Percentiles rank a stretch among this genome's conserved stretches.
These are phyloP conservation scores for Acanthamoeba lenticulata DNA, from an alignment of 208 protist species.

Conservation along the genomic window DNA sequence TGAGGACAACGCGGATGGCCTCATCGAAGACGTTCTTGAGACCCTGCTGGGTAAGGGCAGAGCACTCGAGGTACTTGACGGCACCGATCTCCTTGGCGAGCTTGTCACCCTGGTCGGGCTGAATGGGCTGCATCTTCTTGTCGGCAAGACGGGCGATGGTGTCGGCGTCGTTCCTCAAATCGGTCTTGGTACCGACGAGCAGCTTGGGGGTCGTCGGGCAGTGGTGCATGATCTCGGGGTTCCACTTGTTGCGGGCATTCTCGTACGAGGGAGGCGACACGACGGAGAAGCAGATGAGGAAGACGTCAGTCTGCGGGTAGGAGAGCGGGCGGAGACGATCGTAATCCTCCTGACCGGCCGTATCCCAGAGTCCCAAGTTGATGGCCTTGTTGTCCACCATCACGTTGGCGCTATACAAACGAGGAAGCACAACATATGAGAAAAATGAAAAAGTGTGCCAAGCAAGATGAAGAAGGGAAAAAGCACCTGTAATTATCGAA, in stretches of 20 bases:
- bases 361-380: conserved; percentile 85
- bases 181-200: conserved; percentile 93
- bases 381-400: conserved; percentile 85
- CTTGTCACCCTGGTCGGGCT: conserved; percentile 77
- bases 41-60: conserved; percentile 90
- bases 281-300: conserved; percentile 89
- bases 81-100: conserved; percentile 88
- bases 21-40: conserved; percentile 90
- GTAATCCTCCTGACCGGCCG: conserved; percentile 80
- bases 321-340: conserved; percentile 84
- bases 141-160: conserved; percentile 78
- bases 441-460: too few species aligned
- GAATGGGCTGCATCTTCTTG: conserved; percentile 80
- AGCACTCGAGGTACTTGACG: conserved; percentile 92
- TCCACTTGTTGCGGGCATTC: conserved; percentile 86
- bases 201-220: conserved; percentile 87
- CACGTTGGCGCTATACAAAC: conserved; percentile 79
- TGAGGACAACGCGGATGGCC: conserved; percentile 81
- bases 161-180: conserved; percentile 87
- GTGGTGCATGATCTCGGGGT: conserved; percentile 88
- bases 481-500: conserved; percentile 84
- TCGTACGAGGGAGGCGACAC: conserved; percentile 84
- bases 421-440: too few species aligned
- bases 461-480: not conserved
- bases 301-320: conserved; percentile 89